Conservation (phyloP, 768 basidiomycete genomes). For the Epithele typhae region DNA sequence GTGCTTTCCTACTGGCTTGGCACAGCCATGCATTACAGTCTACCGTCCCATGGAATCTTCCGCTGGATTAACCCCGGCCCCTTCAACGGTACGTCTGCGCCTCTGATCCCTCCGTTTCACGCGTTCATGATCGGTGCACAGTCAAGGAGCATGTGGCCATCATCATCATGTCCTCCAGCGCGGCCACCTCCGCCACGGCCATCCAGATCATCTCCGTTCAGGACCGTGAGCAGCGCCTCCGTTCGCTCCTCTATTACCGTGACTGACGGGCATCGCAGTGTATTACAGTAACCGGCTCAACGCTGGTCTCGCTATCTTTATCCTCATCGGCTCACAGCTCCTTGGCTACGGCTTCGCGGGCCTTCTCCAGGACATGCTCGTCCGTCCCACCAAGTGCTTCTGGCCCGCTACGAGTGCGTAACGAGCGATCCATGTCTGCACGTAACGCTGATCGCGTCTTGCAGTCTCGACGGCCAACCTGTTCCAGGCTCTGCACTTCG, state of each 20-base stretch:
- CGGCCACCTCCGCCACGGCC: conserved; percentile 28
- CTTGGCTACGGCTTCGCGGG: conserved; percentile 33
- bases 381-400: conserved; percentile 43
- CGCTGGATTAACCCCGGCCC: conserved; percentile 35
- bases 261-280: conserved; percentile 13
- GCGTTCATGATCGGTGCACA: conserved; percentile 3
- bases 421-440: no score
- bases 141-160: conserved; percentile 35
- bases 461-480: conserved; percentile 25
- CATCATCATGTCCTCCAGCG: conserved; percentile 31
- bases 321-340: conserved; percentile 30
- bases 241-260: no score
- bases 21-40: conserved; percentile 32
- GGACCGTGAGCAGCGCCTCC: conserved; percentile 21
- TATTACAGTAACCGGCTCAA: conserved; percentile 38
- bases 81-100: conserved; percentile 30
- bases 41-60: conserved; percentile 28
- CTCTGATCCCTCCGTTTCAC: not conserved
- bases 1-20: conserved; percentile 52
- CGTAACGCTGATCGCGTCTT: not conserved
- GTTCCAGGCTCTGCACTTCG: conserved; percentile 34
- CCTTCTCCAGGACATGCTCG: conserved; percentile 39
- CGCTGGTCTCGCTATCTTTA: conserved; percentile 31
- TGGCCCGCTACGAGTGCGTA: conserved; percentile 26
- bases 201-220: conserved; percentile 31